Evolutionary conservation across 2,329 filamentous ascomycete species (phyloP), one percentile per base, ranked within the genome.

Genomic region (Thyridium curvatum): DNA sequence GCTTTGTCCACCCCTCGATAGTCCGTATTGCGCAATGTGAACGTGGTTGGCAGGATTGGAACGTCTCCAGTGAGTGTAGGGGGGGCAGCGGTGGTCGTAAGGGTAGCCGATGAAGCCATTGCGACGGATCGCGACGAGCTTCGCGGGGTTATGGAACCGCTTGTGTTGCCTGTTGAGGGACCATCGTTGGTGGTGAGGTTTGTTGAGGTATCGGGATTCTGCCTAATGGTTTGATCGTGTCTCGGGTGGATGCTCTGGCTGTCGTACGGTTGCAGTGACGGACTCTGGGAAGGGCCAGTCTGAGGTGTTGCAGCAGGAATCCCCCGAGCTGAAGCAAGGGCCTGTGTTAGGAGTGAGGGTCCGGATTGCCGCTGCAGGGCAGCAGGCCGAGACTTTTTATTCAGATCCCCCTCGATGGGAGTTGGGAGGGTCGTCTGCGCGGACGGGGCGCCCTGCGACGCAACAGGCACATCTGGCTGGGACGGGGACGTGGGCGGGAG

Each of bases 301-400:
- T 54, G 49, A 29, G 31, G 14, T 33, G 32, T 31, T 15, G 54
- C 46, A 38, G 49, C 48, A 36, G 52, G 57, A 36, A 76, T 74
- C 52, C 72, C 73, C 52, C 74, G 71, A 53, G 73, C 74, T 59
- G 72, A 74, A 55, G 73, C 73, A 56, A 78, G 63, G 54, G 74
- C 73, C 59, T 77, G 71, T 43, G 71, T 69, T 59, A 78, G 65
- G 50, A 78, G 56, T 42, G 74, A 78, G 49, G 72, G 69, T 46
- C 72, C 72, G 53, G 60, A 61, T 51, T 68, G 62, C 54, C 64
- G 63, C 47, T 64, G 60, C 47, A 59, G 53, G 46, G 59, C 52
- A 45, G 58, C 52, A 53, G 65, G 63, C 52, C 66, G 60, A 45
- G 65, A 48, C 60, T 69, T 73, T 64, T 71, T 72, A 67, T 68